A percentile compares a stretch with the other conserved stretches of the same genome.
These are phyloP conservation scores for Suillus alpinus DNA, from an alignment of 768 basidiomycete species.

Conservation along the genomic window DNA sequence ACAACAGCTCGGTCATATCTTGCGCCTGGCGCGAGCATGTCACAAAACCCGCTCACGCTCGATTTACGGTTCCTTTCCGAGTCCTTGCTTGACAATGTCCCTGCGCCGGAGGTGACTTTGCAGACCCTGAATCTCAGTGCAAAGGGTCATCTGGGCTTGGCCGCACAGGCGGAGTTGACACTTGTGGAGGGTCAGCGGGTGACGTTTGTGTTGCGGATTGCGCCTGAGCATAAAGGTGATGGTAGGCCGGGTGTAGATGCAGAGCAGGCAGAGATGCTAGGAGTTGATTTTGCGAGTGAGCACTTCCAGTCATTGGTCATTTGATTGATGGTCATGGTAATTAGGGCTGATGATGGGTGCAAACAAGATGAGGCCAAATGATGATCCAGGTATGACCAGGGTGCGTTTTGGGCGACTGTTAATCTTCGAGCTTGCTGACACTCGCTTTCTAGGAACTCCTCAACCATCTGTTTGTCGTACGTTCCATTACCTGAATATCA, in stretches of 20 bases:
- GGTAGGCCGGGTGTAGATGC: constrained; percentile 29
- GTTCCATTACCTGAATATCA: constrained; percentile 11
- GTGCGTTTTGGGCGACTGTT: constrained; percentile 28
- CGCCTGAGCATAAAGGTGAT: constrained; percentile 39
- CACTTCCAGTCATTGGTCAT: neutral
- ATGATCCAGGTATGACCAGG: constrained; percentile 74
- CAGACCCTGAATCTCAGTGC: constrained; percentile 59
- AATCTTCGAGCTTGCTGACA: neutral
- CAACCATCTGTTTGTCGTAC: constrained; percentile 53
- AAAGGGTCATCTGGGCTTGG: constrained; percentile 75
- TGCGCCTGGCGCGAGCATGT: neutral
- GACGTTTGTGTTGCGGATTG: constrained; percentile 82
- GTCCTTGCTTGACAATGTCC: constrained; percentile 48
- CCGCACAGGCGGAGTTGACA: constrained; percentile 53
- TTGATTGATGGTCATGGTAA: constrained; percentile 9
- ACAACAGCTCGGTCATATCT: neutral
- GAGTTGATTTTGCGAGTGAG: constrained; percentile 44
- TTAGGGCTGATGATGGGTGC: constrained; percentile 44
- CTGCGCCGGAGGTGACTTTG: constrained; percentile 53
- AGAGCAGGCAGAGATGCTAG: constrained; percentile 41
- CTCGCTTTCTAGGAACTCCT: constrained; percentile 46
- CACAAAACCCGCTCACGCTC: constrained; percentile 39
- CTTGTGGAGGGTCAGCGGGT: constrained; percentile 85
- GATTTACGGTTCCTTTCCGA: constrained; percentile 79
- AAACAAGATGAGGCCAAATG: constrained; percentile 45